These are phyloP conservation scores for Epichloe festucae DNA, from an alignment of 2,329 filamentous ascomycete species.

Conservation along the genomic window DNA sequence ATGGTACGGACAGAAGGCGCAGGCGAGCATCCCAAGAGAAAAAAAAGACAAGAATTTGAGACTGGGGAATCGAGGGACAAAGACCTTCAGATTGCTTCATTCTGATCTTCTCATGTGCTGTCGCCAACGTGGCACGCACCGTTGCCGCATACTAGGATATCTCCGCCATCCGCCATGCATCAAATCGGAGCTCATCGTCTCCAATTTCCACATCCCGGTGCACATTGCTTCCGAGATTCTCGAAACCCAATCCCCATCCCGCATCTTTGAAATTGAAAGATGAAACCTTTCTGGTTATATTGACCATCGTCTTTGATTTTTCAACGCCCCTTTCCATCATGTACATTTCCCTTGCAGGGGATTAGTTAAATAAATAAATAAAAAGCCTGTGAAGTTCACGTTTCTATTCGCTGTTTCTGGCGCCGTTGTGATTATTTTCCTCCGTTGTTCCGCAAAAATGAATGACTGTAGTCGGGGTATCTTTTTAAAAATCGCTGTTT, in stretches of 20 bases:
- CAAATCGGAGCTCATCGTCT: background rate
- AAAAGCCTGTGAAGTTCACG: background rate
- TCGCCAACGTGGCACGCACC: background rate
- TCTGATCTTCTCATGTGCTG: background rate
- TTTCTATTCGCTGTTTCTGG: background rate
- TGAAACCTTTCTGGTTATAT: background rate
- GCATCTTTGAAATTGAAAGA: background rate
- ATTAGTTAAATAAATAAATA: background rate
- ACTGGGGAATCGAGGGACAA: background rate
- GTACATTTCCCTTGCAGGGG: background rate
- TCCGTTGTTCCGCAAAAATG: constrained; percentile 6
- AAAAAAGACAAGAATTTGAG: too few relatives aligned
- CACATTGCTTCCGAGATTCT: background rate
- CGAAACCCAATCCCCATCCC: background rate
- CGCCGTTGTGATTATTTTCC: background rate
- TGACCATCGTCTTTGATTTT: background rate
- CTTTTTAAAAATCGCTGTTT: constrained; percentile 6
- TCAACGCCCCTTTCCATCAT: background rate
- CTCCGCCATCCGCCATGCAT: background rate
- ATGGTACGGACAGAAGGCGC: background rate
- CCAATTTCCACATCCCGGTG: background rate
- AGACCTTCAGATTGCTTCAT: background rate
- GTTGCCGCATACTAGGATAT: background rate
- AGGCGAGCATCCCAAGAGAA: background rate
- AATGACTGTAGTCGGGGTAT: constrained; percentile 17